Conservation (phyloP, 352 stramenopile species). For the Pythium dissotocum region DNA sequence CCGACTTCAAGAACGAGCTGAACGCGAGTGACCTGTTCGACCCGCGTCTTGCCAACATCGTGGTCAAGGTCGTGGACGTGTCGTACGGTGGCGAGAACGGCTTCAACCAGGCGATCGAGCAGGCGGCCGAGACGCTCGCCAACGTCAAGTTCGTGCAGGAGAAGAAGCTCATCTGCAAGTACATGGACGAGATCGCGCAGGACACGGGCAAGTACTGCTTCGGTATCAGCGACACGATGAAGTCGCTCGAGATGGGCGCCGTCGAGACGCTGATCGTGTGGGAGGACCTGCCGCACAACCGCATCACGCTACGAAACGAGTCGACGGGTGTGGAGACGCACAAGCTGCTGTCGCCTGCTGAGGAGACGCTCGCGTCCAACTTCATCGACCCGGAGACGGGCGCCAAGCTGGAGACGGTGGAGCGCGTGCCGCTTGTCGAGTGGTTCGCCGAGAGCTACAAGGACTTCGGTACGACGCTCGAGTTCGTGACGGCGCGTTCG, state of each 20-base stretch:
- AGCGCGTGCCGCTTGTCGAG: slow-evolving; percentile 97
- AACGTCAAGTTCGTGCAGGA: slow-evolving; percentile 99
- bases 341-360: slow-evolving; percentile 77
- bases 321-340: slow-evolving; percentile 82
- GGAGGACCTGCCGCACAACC: slow-evolving; percentile 97
- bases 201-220: slow-evolving; percentile 99
- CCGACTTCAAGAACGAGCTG: slow-evolving; percentile 99
- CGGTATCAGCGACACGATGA: slow-evolving; percentile 98
- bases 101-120: slow-evolving; percentile 99
- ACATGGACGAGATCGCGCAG: slow-evolving; percentile 99
- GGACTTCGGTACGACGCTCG: slow-evolving; percentile 96
- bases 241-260: slow-evolving; percentile 97
- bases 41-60: slow-evolving; percentile 92
- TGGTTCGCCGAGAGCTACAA: slow-evolving; percentile 99
- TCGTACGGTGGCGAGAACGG: slow-evolving; percentile 99
- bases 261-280: slow-evolving; percentile 99
- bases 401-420: slow-evolving; percentile 96
- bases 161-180: slow-evolving; percentile 99
- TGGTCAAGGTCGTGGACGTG: slow-evolving; percentile 99
- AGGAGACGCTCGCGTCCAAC: slow-evolving; percentile 94
- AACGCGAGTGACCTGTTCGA: slow-evolving; percentile 97
- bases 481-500: slow-evolving; percentile 98
- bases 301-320: slow-evolving; percentile 94
- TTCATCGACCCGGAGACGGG: slow-evolving; percentile 96
- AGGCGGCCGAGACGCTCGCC: slow-evolving; percentile 95